Evolutionary conservation across 352 stramenopile species (phyloP).

Genomic region (Plasmopara viticola): DNA sequence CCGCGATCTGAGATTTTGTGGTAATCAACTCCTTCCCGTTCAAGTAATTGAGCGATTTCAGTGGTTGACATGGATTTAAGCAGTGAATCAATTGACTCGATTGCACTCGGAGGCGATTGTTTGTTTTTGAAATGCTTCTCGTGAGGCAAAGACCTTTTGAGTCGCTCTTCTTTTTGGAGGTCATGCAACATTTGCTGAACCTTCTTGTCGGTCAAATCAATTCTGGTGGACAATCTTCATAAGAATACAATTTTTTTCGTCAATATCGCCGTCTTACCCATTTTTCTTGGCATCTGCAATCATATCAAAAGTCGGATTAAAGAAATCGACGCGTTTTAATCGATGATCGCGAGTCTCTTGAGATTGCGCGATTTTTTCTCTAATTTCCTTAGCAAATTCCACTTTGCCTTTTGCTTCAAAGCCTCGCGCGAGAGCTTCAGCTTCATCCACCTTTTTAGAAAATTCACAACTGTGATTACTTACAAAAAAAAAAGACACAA

Average conservation of each 20-base stretch:
- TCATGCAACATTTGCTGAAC: constrained; percentile 80
- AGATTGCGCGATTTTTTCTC: constrained; percentile 47
- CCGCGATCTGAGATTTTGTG: constrained; percentile 70
- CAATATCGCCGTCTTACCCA: constrained; percentile 30
- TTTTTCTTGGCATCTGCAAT: constrained; percentile 72
- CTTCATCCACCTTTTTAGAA: constrained; percentile 45
- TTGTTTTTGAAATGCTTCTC: constrained; percentile 14
- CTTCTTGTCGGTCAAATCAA: constrained; percentile 64
- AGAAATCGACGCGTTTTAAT: constrained; percentile 70
- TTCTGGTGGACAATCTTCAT: constrained; percentile 28
- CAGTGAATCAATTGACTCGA: constrained; percentile 58
- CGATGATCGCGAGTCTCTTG: constrained; percentile 38
- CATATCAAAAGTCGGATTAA: constrained; percentile 69
- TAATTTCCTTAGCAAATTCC: constrained; percentile 56
- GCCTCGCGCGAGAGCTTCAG: constrained; percentile 54
- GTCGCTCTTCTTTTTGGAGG: constrained; percentile 62
- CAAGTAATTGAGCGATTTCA: constrained; percentile 59
- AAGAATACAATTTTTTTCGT: neutral
- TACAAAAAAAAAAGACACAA: neutral
- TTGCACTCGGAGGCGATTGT: constrained; percentile 9
- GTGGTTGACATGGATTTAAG: constrained; percentile 70
- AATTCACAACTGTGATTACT: neutral
- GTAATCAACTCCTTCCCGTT: constrained; percentile 63
- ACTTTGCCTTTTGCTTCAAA: constrained; percentile 62
- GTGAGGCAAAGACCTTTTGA: constrained; percentile 17